Evolutionary conservation across 768 basidiomycete genomes (phyloP).

Genomic region (Pilatotrama ljubarskyi): DNA sequence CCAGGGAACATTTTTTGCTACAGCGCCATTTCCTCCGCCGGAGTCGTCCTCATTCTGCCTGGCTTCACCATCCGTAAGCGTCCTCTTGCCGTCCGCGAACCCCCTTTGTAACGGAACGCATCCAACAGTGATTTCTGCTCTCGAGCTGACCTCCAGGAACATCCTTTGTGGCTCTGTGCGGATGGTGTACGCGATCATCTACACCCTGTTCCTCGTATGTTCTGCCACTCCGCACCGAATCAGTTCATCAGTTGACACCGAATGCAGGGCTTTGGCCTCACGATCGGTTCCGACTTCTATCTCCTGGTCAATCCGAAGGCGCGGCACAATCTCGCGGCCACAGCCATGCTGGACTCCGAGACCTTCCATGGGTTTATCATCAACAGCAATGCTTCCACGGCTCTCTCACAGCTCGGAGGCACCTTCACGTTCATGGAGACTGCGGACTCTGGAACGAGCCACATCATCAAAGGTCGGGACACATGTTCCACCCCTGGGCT

Average conservation of each 20-base stretch:
- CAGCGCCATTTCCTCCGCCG: constrained; percentile 85
- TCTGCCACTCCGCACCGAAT: not conserved
- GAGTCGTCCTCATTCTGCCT: constrained; percentile 87
- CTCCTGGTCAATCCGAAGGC: constrained; percentile 67
- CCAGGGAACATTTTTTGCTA: constrained; percentile 82
- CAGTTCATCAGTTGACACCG: not conserved
- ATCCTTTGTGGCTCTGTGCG: constrained; percentile 80
- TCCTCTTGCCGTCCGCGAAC: too few relatives aligned
- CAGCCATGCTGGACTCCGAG: constrained; percentile 30
- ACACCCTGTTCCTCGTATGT: constrained; percentile 72
- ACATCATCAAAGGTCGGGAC: constrained; percentile 31
- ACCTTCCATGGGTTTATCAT: constrained; percentile 54
- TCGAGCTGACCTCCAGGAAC: constrained; percentile 81
- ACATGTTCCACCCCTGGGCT: not conserved
- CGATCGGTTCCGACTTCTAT: constrained; percentile 82
- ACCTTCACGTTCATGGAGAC: constrained; percentile 31
- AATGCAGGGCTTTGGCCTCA: constrained; percentile 75
- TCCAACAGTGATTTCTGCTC: constrained; percentile 64
- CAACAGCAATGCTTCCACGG: constrained; percentile 25
- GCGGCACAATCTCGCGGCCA: constrained; percentile 35
- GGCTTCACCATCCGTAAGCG: constrained; percentile 79
- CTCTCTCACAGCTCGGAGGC: constrained; percentile 26
- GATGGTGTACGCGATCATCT: constrained; percentile 85
- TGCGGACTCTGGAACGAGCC: constrained; percentile 12
- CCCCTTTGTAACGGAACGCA: not conserved